A percentile compares a stretch with the other conserved stretches of the same genome.
Conservation (phyloP, 805 yeast genomes). For the Helenozyma baotianmanensis region DNA sequence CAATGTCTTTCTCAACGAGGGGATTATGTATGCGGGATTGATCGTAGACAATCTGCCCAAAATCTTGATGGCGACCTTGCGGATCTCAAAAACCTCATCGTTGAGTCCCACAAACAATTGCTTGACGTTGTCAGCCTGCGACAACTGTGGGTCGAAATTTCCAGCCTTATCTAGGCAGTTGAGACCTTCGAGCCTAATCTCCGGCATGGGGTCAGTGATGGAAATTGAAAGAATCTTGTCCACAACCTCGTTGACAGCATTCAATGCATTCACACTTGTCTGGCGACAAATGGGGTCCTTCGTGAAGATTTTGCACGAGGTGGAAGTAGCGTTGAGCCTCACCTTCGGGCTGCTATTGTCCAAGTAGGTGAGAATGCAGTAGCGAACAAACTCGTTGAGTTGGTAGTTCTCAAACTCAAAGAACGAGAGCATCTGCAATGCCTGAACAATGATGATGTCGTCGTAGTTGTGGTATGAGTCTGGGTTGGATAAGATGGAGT, state of each 20-base stretch:
- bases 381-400: constrained; percentile 81
- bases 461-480: constrained; percentile 33
- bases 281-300: constrained; percentile 82
- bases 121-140: constrained; percentile 89
- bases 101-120: constrained; percentile 82
- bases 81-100: constrained; percentile 82
- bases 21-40: constrained; percentile 94
- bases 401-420: constrained; percentile 75
- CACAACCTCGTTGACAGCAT: constrained; percentile 80
- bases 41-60: constrained; percentile 81
- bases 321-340: constrained; percentile 77
- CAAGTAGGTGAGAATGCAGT: constrained; percentile 77
- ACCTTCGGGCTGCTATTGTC: constrained; percentile 78
- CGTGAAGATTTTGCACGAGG: constrained; percentile 71
- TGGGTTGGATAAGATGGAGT: constrained; percentile 25
- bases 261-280: constrained; percentile 72
- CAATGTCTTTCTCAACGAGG: constrained; percentile 80
- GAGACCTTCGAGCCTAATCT: constrained; percentile 77
- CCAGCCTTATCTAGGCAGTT: constrained; percentile 57
- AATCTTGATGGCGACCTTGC: constrained; percentile 70
- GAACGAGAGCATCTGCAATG: constrained; percentile 68
- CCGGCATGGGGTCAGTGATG: constrained; percentile 83
- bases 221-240: constrained; percentile 77
- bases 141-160: constrained; percentile 82
- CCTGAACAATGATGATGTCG: constrained; percentile 59